Evolutionary conservation across 139 green algal genomes (phyloP), one percentile per base, ranked within the genome.

Genomic region (Auxenochlorella pyrenoidosa): DNA sequence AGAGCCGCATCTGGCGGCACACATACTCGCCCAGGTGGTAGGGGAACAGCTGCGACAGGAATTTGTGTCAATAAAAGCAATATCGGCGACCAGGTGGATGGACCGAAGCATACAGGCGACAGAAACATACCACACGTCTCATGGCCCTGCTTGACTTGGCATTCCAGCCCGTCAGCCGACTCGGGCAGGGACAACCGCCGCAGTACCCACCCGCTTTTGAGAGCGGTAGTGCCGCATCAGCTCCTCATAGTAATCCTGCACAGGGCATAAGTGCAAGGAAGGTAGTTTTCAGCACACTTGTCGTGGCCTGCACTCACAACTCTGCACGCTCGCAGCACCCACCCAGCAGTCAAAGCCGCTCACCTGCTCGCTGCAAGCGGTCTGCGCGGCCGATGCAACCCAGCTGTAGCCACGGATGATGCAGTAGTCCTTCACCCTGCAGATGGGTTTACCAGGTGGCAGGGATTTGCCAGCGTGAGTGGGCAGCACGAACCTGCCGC

Each of bases 1-100:
- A 97, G 38, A 97, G 75, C 5, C 97, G 93, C 88, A 97, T 81
- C n/a, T 97, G 86, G 34, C 97, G 95, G 78, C 93, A 97, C 12
- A 98, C 87, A 78, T 97, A 97, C 41, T 95, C 91, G 6, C 94
- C 91, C 32, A 99, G 85, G 86, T 99, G 97, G 89, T 99, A 98
- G 5, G 97, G 97, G 86, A 97, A 99, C 22, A 86, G 83, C 81
- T 81, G 79, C 36, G 41, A 24, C 54, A 63, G 54, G 54, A 22
- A 63, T 24, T 22, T 26, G 12, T 28, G 54, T 26, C 54, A 63
- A 63, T 24, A 24, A 63, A 63, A 22, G 22, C 16, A 63, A 63
- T 4, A 63, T 22, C n/a, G n/a, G n/a, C n/a, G n/a, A n/a, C n/a
- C n/a, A n/a, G n/a, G n/a, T n/a, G n/a, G n/a, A n/a, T n/a, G n/a